phyloP scores from a whole-genome alignment of 1,139 yeast species.

The Candida sanyaensis region DNA sequence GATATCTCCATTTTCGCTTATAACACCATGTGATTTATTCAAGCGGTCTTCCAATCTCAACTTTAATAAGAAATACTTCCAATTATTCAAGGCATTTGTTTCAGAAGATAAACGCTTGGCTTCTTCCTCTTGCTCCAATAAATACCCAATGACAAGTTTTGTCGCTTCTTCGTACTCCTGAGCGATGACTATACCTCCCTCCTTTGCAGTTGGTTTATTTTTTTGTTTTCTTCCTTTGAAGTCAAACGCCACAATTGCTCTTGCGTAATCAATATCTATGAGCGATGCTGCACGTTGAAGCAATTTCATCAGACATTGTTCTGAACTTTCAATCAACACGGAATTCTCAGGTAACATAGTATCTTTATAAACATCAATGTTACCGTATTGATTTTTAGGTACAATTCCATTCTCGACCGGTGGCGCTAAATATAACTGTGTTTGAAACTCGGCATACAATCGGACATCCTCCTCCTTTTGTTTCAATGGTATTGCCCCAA shows the following conservation, averaged over 20 bases:
- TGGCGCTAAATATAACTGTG: conserved; percentile 69
- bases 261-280: conserved; percentile 76
- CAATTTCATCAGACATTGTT: conserved; percentile 37
- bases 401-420: conserved; percentile 64
- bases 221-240: conserved; percentile 40
- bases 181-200: conserved; percentile 79
- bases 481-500: conserved; percentile 70
- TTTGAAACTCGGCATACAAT: conserved; percentile 76
- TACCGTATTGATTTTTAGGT: conserved; percentile 77
- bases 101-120: conserved; percentile 47
- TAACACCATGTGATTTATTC: conserved; percentile 64
- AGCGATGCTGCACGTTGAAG: conserved; percentile 71
- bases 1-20: conserved; percentile 22
- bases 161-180: conserved; percentile 68
- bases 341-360: conserved; percentile 87
- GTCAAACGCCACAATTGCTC: conserved; percentile 86
- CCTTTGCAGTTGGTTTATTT: conserved; percentile 55
- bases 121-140: conserved; percentile 58
- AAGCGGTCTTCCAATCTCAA: conserved; percentile 71
- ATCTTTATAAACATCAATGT: conserved; percentile 74
- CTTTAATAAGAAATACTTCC: conserved; percentile 75
- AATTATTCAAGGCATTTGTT: conserved; percentile 58
- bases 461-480: conserved; percentile 48
- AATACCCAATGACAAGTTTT: conserved; percentile 51
- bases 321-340: conserved; percentile 44